Evolutionary conservation across 2,329 filamentous ascomycete species (phyloP).

Genomic region (Colletotrichum limetticola): DNA sequence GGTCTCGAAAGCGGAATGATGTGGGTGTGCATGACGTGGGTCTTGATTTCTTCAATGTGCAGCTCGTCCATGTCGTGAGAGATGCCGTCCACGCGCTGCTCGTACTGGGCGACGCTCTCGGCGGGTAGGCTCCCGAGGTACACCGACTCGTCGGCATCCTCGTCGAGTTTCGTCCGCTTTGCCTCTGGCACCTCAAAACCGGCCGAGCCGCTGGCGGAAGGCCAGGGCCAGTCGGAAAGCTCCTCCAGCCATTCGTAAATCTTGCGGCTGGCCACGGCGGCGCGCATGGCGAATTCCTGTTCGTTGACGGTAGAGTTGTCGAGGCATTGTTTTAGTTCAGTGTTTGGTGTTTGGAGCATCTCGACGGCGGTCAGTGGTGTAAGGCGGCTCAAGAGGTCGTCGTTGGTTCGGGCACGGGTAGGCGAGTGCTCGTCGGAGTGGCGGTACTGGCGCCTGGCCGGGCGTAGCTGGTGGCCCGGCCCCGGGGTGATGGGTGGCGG

Average conservation of each 20-base stretch:
- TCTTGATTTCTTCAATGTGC: slow-evolving; percentile 88
- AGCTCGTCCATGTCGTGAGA: slow-evolving; percentile 74
- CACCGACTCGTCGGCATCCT: slow-evolving; percentile 40
- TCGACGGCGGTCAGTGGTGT: slow-evolving; percentile 70
- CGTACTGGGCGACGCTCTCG: slow-evolving; percentile 73
- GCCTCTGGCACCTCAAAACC: slow-evolving; percentile 64
- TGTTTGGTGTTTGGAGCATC: slow-evolving; percentile 65
- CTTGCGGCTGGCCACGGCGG: slow-evolving; percentile 76
- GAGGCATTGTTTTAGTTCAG: slow-evolving; percentile 67
- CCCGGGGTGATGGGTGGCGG: slow-evolving; percentile 45
- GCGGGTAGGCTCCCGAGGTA: slow-evolving; percentile 80
- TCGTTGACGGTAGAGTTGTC: slow-evolving; percentile 72
- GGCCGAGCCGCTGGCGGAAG: slow-evolving; percentile 55
- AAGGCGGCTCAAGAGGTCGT: slow-evolving; percentile 71
- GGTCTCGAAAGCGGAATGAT: slow-evolving; percentile 70
- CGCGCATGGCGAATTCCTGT: slow-evolving; percentile 76
- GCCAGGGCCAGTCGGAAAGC: slow-evolving; percentile 70
- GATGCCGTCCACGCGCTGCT: slow-evolving; percentile 80
- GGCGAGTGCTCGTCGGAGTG: slow-evolving; percentile 54
- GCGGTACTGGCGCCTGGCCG: slow-evolving; percentile 51
- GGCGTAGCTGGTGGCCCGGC: slow-evolving; percentile 45
- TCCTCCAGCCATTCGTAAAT: slow-evolving; percentile 80
- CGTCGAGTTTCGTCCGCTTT: slow-evolving; percentile 52
- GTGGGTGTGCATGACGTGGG: slow-evolving; percentile 85
- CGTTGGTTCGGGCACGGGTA: slow-evolving; percentile 56